phyloP scores from a whole-genome alignment of 805 yeast genomes.

The Candida incommunis region DNA sequence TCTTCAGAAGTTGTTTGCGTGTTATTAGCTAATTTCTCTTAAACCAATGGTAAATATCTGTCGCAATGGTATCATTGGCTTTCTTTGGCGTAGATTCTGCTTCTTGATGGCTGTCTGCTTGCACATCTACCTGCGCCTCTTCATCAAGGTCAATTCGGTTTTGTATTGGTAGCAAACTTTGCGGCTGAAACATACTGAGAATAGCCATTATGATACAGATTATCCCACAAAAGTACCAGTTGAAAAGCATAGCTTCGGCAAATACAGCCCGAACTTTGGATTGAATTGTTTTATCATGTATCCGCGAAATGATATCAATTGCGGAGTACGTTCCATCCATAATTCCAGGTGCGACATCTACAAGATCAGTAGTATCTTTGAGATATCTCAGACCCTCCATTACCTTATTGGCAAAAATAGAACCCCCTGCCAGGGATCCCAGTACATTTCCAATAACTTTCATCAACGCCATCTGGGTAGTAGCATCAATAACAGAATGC shows the following conservation, averaged over 20 bases:
- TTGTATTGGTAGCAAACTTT: neutral
- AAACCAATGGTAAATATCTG: neutral
- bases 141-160: neutral
- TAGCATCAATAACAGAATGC: neutral
- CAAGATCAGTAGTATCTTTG: neutral
- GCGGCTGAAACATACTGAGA: neutral
- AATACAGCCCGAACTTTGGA: neutral
- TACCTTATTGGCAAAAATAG: slow-evolving; percentile 1
- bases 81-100: neutral
- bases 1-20: too few species aligned
- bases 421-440: neutral
- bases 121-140: too few species aligned
- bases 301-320: neutral
- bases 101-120: neutral
- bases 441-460: neutral
- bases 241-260: neutral
- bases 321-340: neutral
- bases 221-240: neutral
- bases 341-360: neutral
- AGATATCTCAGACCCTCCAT: neutral
- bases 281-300: neutral
- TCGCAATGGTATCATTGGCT: neutral
- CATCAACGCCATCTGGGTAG: neutral
- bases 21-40: neutral
- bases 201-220: neutral